Conservation (phyloP, 768 basidiomycete genomes). For the Strobilomyces echinocephalus region DNA sequence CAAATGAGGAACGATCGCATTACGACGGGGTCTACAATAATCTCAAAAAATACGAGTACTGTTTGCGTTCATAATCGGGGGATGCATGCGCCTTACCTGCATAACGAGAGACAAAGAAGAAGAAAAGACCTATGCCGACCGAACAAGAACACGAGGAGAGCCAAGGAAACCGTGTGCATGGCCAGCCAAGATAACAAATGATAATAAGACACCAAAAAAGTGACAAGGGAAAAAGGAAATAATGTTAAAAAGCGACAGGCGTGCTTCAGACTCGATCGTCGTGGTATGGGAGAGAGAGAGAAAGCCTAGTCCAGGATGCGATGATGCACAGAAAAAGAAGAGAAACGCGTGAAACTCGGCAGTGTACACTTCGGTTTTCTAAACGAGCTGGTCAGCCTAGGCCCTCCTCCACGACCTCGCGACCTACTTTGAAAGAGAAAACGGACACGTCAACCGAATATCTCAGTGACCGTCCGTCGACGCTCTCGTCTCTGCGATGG, state of each 20-base stretch:
- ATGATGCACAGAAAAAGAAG: constrained; percentile 19
- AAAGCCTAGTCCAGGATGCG: constrained; percentile 16
- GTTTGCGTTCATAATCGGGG: constrained; percentile 20
- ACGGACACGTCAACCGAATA: constrained; percentile 30
- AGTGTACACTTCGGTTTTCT: constrained; percentile 21
- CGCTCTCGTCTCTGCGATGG: constrained; percentile 36
- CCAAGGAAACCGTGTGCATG: constrained; percentile 17
- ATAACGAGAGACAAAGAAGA: constrained; percentile 16
- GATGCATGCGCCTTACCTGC: constrained; percentile 25
- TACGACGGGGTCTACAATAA: constrained; percentile 23
- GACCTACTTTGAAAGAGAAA: constrained; percentile 18
- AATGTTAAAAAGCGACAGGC: constrained; percentile 27
- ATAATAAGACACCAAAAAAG: not conserved
- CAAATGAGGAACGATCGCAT: constrained; percentile 18
- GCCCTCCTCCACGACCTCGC: not conserved
- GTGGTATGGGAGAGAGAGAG: constrained; percentile 6
- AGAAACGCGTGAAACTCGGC: constrained; percentile 5
- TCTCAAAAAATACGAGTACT: constrained; percentile 26
- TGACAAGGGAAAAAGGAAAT: constrained; percentile 21
- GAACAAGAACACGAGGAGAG: constrained; percentile 14
- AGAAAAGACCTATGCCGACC: constrained; percentile 14
- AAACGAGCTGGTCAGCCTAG: not conserved
- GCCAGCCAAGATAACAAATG: constrained; percentile 25
- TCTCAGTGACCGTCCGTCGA: constrained; percentile 49
- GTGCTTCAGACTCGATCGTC: constrained; percentile 13